These are phyloP conservation scores for Chlorella vulgaris DNA, from an alignment of 139 green algal genomes.

Conservation along the genomic window DNA sequence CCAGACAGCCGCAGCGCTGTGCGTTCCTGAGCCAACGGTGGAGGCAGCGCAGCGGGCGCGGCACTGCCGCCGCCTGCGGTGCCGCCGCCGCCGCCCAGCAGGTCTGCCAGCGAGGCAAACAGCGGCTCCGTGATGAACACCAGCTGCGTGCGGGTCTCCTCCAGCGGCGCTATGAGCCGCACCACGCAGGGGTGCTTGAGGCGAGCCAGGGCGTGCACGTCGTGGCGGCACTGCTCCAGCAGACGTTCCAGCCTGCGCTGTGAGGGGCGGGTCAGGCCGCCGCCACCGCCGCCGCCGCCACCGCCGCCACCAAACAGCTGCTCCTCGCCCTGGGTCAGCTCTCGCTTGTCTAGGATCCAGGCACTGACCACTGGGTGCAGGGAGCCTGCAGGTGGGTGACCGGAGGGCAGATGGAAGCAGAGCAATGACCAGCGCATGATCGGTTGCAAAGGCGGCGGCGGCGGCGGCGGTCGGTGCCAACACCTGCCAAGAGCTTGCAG, in stretches of 20 bases:
- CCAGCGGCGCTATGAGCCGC: constrained; percentile 77
- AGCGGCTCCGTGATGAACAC: constrained; percentile 87
- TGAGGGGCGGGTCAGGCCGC: constrained; percentile 4
- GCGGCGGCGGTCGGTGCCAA: not conserved
- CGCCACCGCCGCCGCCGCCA: not conserved
- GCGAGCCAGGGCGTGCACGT: constrained; percentile 36
- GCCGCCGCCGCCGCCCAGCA: constrained; percentile 54
- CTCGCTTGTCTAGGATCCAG: constrained; percentile 81
- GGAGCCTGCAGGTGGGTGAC: constrained; percentile 36
- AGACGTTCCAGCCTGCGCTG: constrained; percentile 24
- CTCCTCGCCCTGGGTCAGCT: constrained; percentile 45
- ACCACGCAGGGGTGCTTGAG: constrained; percentile 69
- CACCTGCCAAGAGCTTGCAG: no score
- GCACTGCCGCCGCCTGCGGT: constrained; percentile 20
- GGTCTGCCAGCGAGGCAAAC: constrained; percentile 65
- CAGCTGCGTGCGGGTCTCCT: constrained; percentile 80
- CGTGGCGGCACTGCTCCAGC: constrained; percentile 41
- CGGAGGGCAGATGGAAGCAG: not conserved
- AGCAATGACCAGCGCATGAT: not conserved
- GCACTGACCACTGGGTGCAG: constrained; percentile 58
- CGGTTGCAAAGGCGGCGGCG: no score
- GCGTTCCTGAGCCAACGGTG: constrained; percentile 14
- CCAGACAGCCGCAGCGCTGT: constrained; percentile 40
- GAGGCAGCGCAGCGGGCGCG: constrained; percentile 31
- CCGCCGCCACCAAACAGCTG: not conserved